phyloP scores from a whole-genome alignment of 2,329 filamentous ascomycete species.

The Cercospora sp. region DNA sequence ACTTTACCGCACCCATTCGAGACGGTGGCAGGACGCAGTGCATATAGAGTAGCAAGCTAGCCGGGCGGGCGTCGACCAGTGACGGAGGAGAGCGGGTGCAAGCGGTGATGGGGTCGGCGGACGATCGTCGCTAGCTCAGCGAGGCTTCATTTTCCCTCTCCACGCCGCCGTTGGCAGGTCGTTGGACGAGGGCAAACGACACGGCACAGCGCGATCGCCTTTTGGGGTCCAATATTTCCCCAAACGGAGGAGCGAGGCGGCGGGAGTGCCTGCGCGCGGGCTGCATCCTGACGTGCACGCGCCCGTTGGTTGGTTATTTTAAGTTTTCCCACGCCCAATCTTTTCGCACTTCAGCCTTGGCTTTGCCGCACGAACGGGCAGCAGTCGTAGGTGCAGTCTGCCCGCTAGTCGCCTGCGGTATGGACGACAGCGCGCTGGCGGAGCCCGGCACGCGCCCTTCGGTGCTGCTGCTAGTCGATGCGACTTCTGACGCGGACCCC shows the following conservation, averaged over 20 bases:
- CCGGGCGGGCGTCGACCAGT: conserved; percentile 13
- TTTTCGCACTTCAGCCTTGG: conserved; percentile 3
- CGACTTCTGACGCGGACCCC: conserved; percentile 12
- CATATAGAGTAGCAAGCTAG: conserved; percentile 19
- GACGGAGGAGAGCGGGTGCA: conserved; percentile 4
- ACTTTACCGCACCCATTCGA: background rate
- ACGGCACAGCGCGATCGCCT: conserved; percentile 5
- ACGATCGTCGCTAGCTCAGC: conserved; percentile 15
- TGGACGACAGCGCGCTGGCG: conserved; percentile 3
- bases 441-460: background rate
- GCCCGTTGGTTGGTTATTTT: conserved; percentile 2
- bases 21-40: conserved; percentile 12
- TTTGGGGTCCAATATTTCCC: background rate
- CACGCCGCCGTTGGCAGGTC: background rate
- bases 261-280: conserved; percentile 7
- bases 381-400: background rate
- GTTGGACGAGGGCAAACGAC: background rate
- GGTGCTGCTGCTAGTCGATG: background rate
- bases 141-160: background rate
- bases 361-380: background rate
- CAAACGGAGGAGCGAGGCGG: background rate
- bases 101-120: conserved; percentile 21
- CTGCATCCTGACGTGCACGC: background rate
- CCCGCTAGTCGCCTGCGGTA: background rate
- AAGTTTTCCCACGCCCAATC: background rate